Percentiles rank a stretch among this genome's conserved stretches.
Evolutionary conservation across 768 basidiomycete species (phyloP).

Genomic region (Dacryopinax spathularia): DNA sequence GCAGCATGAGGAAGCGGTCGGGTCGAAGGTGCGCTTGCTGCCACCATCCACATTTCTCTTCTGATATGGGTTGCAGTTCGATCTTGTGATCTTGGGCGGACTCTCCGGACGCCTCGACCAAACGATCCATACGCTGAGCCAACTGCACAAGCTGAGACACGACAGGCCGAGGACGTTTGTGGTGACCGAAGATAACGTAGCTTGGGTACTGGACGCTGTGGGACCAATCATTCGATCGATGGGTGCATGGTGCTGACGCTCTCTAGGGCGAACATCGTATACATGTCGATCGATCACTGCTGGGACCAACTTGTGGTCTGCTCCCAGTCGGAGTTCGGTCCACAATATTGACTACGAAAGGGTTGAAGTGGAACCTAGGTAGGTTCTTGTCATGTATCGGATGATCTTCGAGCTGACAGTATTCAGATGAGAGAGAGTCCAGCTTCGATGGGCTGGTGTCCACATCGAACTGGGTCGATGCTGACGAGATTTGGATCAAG

Average conservation of each 20-base stretch:
- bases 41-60: not conserved
- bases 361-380: slow-evolving; percentile 85
- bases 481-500: slow-evolving; percentile 50
- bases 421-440: slow-evolving; percentile 44
- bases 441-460: slow-evolving; percentile 78
- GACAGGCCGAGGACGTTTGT: slow-evolving; percentile 47
- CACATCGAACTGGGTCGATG: slow-evolving; percentile 70
- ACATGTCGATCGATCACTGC: slow-evolving; percentile 48
- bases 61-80: slow-evolving; percentile 32
- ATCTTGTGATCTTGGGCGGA: slow-evolving; percentile 72
- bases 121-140: slow-evolving; percentile 76
- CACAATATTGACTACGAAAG: slow-evolving; percentile 64
- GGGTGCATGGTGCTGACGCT: not conserved
- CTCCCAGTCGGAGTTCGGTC: slow-evolving; percentile 75
- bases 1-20: slow-evolving; percentile 37
- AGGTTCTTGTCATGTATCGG: slow-evolving; percentile 16
- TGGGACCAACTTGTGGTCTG: slow-evolving; percentile 89
- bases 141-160: slow-evolving; percentile 64
- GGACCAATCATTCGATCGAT: slow-evolving; percentile 15
- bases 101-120: slow-evolving; percentile 87
- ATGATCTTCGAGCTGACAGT: not conserved
- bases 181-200: slow-evolving; percentile 80
- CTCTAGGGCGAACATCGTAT: slow-evolving; percentile 71
- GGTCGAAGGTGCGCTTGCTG: slow-evolving; percentile 25
- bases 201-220: slow-evolving; percentile 76